Base-by-base conservation (phyloP, 164 flowering plant genomes). In the Paratinospora sagittata region DNA sequence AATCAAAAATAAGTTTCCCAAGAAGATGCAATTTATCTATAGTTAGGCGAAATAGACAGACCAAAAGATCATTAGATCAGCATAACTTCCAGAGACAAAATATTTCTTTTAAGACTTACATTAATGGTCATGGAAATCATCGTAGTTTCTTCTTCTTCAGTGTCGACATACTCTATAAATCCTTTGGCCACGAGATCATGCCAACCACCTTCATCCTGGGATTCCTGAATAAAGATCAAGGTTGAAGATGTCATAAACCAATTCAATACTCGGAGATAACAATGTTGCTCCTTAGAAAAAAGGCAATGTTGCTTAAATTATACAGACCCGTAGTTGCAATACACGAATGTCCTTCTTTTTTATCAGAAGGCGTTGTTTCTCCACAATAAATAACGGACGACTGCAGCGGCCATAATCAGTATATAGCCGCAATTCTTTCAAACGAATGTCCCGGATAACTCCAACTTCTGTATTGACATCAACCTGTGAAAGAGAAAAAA, bases 391-490 rank as follows among this genome's bases (percentile, higher is more conserved):
- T 65, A 96, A 75, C 6, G 99, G 99, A 67, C 99, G 94, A 82
- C 99, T 96, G 82, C 99, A 96, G 17, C 99, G 94, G 2, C 99
- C 99, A 84, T 96, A 96, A 66, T 96, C 99, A 49, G 99, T 96
- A 78, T 96, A 96, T 63, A 96, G 84, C 1, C 98, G 85, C 58
- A 93, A 79, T 72, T 96, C 99, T 78, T 87, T 90, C 84, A 96
- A 73, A 63, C 90, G 87, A 68, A 91, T 88, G 77, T 96, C 99
- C 71, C 97, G 87, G 64, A 96, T 90, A 63, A 96, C 93, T 24
- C 99, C 99, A 80, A 96, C 99, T 78, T 96, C 99, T 43, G 99
- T 96, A 73, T 96, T 96, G 36, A 96, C 99, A 85, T 96, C 99
- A 85, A 90, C 93, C 99, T 95, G 83, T 6, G 26, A 16, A 41